Conservation (phyloP, 164 flowering plant genomes). For the Nelumbo lutea region DNA sequence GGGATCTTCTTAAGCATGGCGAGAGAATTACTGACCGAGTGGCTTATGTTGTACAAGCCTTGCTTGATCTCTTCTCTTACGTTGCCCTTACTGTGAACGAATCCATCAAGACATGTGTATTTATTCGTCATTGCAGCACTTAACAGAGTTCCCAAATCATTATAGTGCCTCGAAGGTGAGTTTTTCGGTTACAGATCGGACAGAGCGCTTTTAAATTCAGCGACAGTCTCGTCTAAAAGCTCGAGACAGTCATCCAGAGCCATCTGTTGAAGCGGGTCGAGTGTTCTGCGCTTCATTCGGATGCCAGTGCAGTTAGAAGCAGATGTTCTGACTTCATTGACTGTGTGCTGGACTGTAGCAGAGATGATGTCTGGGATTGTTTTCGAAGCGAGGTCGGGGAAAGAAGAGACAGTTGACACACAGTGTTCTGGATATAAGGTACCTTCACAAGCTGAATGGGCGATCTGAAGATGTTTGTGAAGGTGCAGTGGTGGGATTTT, state of each 20-base stretch:
- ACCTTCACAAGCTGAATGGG: conserved; percentile 53
- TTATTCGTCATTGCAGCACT: conserved; percentile 90
- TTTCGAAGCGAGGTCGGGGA: conserved; percentile 46
- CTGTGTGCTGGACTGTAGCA: conserved; percentile 35
- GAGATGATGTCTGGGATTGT: conserved; percentile 51
- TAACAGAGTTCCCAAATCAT: conserved; percentile 49
- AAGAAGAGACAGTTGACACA: conserved; percentile 52
- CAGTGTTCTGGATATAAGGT: conserved; percentile 70
- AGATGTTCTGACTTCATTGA: conserved; percentile 34
- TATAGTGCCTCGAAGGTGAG: conserved; percentile 23
- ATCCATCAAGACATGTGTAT: conserved; percentile 86
- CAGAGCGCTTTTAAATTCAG: conserved; percentile 35
- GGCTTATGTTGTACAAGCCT: conserved; percentile 34
- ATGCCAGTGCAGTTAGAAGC: conserved; percentile 44
- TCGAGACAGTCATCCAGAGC: conserved; percentile 77
- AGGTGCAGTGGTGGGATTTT: conserved; percentile 19
- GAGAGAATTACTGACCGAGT: conserved; percentile 64
- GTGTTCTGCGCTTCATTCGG: conserved; percentile 16
- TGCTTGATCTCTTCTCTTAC: conserved; percentile 32
- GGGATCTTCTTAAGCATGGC: conserved; percentile 57
- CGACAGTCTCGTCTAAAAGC: conserved; percentile 49
- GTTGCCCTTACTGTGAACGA: conserved; percentile 31
- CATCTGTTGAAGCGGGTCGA: conserved; percentile 24
- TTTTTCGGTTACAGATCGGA: conserved; percentile 31
- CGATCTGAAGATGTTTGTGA: conserved; percentile 38